Conservation (phyloP, 345 rosid species). For the Cardamine resedifolia region DNA sequence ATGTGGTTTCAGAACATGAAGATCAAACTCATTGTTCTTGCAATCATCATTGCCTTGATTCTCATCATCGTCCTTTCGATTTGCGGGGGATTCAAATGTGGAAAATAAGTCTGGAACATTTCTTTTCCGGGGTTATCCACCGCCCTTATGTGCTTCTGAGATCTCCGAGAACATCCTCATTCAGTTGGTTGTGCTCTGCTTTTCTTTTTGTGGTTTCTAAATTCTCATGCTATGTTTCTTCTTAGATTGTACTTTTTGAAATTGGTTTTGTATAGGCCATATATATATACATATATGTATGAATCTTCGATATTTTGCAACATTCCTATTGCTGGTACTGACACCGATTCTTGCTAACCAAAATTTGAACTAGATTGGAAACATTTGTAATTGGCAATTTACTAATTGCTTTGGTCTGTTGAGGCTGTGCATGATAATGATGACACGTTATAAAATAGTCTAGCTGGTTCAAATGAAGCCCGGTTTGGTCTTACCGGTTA, state of each 20-base stretch:
- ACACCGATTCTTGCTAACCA: conserved; percentile 15
- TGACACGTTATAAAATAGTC: not conserved
- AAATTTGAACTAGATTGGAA: not conserved
- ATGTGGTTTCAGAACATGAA: conserved; percentile 99
- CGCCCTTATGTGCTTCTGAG: not conserved
- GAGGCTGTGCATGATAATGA: not conserved
- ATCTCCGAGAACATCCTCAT: conserved; percentile 22
- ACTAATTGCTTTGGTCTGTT: not conserved
- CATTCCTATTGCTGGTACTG: conserved; percentile 3
- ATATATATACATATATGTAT: conserved; percentile 27
- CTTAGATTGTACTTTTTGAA: conserved; percentile 30
- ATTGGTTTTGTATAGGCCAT: conserved; percentile 38
- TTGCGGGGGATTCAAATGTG: conserved; percentile 88
- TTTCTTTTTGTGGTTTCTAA: conserved; percentile 24
- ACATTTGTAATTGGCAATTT: not conserved
- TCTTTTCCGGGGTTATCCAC: conserved; percentile 4
- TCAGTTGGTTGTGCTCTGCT: conserved; percentile 26
- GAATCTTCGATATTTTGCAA: conserved; percentile 18
- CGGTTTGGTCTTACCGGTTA: not conserved
- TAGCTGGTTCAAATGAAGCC: not conserved
- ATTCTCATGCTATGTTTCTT: conserved; percentile 18
- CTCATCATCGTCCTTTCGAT: conserved; percentile 72
- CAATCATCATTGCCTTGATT: conserved; percentile 65
- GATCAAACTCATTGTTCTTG: conserved; percentile 84
- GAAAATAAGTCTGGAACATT: conserved; percentile 23